phyloP scores from a whole-genome alignment of 2,329 filamentous ascomycete genomes.

The Hymenoscyphus fructigenus region DNA sequence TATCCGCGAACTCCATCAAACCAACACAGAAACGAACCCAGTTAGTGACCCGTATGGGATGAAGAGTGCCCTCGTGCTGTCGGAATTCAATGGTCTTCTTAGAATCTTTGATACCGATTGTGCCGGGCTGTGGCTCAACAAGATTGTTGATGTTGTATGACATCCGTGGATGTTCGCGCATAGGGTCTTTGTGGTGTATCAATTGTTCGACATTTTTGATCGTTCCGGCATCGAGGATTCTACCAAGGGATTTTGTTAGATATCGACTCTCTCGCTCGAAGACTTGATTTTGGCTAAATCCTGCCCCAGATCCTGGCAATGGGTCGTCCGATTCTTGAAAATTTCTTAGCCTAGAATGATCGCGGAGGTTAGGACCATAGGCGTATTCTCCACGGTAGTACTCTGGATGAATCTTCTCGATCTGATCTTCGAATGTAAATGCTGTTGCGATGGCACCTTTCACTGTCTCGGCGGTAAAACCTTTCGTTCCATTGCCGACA shows the following conservation, averaged over 20 bases:
- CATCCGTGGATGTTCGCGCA: not conserved
- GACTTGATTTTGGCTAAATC: not conserved
- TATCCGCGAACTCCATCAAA: slow-evolving; percentile 10
- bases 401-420: not conserved
- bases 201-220: not conserved
- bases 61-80: slow-evolving; percentile 22
- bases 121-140: not conserved
- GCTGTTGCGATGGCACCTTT: not conserved
- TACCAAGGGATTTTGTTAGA: not conserved
- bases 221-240: not conserved
- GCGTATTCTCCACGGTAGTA: not conserved
- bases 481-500: not conserved
- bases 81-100: slow-evolving; percentile 25
- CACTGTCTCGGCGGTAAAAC: not conserved
- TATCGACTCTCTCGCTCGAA: not conserved
- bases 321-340: not conserved
- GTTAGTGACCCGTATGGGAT: slow-evolving; percentile 9
- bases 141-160: not conserved
- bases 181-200: not conserved
- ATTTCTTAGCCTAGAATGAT: not conserved
- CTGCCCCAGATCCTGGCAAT: not conserved
- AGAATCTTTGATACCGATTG: not conserved
- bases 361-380: not conserved
- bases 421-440: slow-evolving; percentile 8
- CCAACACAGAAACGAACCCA: slow-evolving; percentile 17